Evolutionary conservation across 495 filamentous ascomycete genomes (phyloP).

Genomic region (Lentithecium fluviatile): DNA sequence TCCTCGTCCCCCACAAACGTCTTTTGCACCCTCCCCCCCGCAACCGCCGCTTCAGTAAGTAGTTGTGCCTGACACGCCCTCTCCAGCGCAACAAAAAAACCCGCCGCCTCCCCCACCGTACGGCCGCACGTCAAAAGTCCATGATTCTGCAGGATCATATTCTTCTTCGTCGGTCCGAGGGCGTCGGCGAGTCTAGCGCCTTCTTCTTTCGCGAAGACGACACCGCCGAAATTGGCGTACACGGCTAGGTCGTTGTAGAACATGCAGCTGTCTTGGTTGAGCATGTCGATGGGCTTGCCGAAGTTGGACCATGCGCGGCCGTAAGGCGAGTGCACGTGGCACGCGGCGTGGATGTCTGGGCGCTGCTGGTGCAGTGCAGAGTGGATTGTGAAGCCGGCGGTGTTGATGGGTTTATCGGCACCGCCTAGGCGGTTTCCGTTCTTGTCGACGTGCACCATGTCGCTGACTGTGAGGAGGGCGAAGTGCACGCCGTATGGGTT

Average conservation of each 20-base stretch:
- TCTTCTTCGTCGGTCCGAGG: slow-evolving; percentile 48
- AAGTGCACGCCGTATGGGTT: slow-evolving; percentile 44
- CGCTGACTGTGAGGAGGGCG: slow-evolving; percentile 51
- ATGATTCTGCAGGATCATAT: slow-evolving; percentile 54
- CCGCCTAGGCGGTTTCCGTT: slow-evolving; percentile 52
- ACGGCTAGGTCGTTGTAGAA: slow-evolving; percentile 55
- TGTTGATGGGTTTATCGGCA: slow-evolving; percentile 29
- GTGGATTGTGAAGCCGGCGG: slow-evolving; percentile 29
- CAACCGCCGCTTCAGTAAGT: not conserved
- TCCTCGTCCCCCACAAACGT: not conserved
- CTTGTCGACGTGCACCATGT: slow-evolving; percentile 49
- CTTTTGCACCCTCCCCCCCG: not conserved
- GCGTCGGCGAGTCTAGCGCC: not conserved
- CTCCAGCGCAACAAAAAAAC: slow-evolving; percentile 2
- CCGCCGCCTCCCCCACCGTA: slow-evolving; percentile 9
- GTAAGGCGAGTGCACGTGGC: slow-evolving; percentile 52
- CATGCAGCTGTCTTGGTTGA: slow-evolving; percentile 57
- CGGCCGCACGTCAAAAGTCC: slow-evolving; percentile 2
- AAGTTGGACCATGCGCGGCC: slow-evolving; percentile 52
- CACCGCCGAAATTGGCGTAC: slow-evolving; percentile 56
- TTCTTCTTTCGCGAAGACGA: slow-evolving; percentile 45
- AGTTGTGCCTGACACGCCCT: slow-evolving; percentile 6
- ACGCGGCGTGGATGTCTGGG: slow-evolving; percentile 53
- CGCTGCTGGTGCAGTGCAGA: slow-evolving; percentile 53
- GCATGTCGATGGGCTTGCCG: slow-evolving; percentile 52